Percentiles rank a stretch among this genome's conserved stretches.
Conservation (phyloP, 768 basidiomycete genomes). For the Amanita polypyramis region DNA sequence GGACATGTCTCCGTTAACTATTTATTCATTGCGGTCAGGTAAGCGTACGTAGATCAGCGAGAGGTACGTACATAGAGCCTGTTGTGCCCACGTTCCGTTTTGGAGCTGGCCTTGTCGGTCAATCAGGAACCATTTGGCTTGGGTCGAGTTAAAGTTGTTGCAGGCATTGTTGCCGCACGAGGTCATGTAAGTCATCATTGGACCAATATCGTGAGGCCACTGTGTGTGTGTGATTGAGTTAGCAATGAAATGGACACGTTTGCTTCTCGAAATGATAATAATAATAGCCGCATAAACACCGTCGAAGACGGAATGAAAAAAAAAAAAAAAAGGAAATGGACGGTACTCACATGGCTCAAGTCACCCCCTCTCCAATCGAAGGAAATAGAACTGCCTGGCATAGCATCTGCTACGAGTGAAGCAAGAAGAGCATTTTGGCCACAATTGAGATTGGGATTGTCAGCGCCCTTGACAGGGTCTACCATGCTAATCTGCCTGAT, state of each 20-base stretch:
- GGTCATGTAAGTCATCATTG: constrained; percentile 27
- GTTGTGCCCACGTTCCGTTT: constrained; percentile 13
- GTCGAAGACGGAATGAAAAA: background rate
- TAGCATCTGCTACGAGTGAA: constrained; percentile 33
- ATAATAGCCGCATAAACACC: too few relatives aligned
- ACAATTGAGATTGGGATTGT: constrained; percentile 33
- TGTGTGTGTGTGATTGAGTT: background rate
- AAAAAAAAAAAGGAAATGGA: constrained; percentile 8
- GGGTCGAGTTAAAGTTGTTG: constrained; percentile 28
- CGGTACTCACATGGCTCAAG: constrained; percentile 5
- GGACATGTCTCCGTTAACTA: constrained; percentile 31
- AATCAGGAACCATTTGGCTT: constrained; percentile 48
- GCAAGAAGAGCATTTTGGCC: constrained; percentile 34
- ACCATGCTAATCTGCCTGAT: constrained; percentile 29
- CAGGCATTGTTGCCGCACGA: constrained; percentile 33
- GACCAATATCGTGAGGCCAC: constrained; percentile 20
- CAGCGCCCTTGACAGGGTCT: constrained; percentile 31
- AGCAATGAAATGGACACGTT: too few relatives aligned
- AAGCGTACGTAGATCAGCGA: background rate
- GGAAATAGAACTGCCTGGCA: constrained; percentile 32
- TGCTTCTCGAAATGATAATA: background rate
- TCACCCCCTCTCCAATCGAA: constrained; percentile 34
- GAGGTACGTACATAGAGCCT: background rate
- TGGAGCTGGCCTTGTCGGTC: constrained; percentile 23
- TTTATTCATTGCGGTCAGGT: background rate